These are phyloP conservation scores for Chaetomium sp. DNA, from an alignment of 2,329 filamentous ascomycete species.

Conservation along the genomic window DNA sequence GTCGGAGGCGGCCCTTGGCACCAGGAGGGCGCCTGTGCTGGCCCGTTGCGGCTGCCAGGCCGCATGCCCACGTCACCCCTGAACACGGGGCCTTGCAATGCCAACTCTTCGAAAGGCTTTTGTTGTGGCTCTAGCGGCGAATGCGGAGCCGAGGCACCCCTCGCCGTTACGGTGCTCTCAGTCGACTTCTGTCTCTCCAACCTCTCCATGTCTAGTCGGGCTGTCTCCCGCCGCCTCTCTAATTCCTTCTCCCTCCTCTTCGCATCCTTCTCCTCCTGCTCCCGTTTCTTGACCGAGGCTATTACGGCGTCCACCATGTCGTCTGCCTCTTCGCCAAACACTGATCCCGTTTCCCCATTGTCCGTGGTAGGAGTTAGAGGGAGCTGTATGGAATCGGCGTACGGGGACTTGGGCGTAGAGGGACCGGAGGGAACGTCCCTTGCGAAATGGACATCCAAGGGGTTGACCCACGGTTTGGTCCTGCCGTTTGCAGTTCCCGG, in stretches of 20 bases:
- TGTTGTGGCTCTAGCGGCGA: constrained; percentile 14
- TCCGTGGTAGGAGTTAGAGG: constrained; percentile 31
- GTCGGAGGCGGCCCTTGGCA: constrained; percentile 34
- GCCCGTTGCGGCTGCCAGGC: constrained; percentile 28
- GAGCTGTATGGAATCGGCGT: constrained; percentile 47
- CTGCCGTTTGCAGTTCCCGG: constrained; percentile 41
- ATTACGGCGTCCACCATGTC: constrained; percentile 37
- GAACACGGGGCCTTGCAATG: constrained; percentile 23
- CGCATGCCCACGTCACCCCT: constrained; percentile 28
- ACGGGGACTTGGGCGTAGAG: constrained; percentile 42
- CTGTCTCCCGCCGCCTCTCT: constrained; percentile 35
- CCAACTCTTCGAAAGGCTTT: background rate
- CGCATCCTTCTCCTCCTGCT: constrained; percentile 29
- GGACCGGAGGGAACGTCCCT: constrained; percentile 37
- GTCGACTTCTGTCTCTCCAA: constrained; percentile 32
- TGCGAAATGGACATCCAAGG: constrained; percentile 51
- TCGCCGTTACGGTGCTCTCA: constrained; percentile 25
- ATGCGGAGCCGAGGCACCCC: constrained; percentile 17
- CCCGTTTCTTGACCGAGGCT: constrained; percentile 34
- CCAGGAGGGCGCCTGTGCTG: constrained; percentile 12
- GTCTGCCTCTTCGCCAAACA: constrained; percentile 39
- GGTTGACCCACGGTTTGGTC: constrained; percentile 49
- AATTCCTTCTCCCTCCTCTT: constrained; percentile 29
- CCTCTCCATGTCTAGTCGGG: constrained; percentile 34
- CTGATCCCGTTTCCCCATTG: constrained; percentile 36